Conservation (phyloP, 1,139 yeast genomes). For the Candida glucosophila region DNA sequence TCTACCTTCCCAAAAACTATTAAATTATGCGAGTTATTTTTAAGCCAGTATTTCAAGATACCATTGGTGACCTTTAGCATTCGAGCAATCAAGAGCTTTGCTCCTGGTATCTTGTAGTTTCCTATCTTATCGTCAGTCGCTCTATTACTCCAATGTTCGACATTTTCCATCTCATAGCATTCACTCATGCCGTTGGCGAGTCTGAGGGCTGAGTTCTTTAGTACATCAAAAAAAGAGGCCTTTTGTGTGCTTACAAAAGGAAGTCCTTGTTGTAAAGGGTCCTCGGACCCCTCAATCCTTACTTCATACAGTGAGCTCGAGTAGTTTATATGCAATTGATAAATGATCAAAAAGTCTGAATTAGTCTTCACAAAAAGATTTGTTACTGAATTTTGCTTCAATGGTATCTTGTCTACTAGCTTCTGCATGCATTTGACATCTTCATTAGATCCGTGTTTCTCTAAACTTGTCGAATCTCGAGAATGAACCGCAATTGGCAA, state of each 20-base stretch:
- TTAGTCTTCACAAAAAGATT: conserved; percentile 31
- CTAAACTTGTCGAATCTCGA: conserved; percentile 22
- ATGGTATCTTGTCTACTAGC: conserved; percentile 17
- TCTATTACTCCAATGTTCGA: conserved; percentile 28
- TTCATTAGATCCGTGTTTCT: conserved; percentile 24
- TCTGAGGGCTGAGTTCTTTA: conserved; percentile 29
- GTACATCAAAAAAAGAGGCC: conserved; percentile 19
- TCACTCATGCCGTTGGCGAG: conserved; percentile 19
- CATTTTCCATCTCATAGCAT: conserved; percentile 22
- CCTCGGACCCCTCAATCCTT: conserved; percentile 14
- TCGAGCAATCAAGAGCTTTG: conserved; percentile 23
- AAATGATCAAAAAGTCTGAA: conserved; percentile 23
- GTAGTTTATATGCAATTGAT: conserved; percentile 24
- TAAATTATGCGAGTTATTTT: conserved; percentile 31
- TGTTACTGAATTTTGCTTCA: conserved; percentile 18
- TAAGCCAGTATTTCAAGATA: conserved; percentile 26
- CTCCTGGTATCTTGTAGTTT: conserved; percentile 18
- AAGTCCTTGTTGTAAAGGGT: conserved; percentile 23
- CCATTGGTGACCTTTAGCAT: conserved; percentile 30
- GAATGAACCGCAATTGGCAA: conserved; percentile 27
- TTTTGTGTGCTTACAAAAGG: conserved; percentile 22
- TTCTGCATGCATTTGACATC: conserved; percentile 20
- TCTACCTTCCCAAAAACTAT: conserved; percentile 12
- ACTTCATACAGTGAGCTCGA: conserved; percentile 26
- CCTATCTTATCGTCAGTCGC: conserved; percentile 24